Percentiles rank a stretch among this genome's conserved stretches.
Evolutionary conservation across 176 grass and related monocot genomes (phyloP).

Genomic region (Triticum turgidum): DNA sequence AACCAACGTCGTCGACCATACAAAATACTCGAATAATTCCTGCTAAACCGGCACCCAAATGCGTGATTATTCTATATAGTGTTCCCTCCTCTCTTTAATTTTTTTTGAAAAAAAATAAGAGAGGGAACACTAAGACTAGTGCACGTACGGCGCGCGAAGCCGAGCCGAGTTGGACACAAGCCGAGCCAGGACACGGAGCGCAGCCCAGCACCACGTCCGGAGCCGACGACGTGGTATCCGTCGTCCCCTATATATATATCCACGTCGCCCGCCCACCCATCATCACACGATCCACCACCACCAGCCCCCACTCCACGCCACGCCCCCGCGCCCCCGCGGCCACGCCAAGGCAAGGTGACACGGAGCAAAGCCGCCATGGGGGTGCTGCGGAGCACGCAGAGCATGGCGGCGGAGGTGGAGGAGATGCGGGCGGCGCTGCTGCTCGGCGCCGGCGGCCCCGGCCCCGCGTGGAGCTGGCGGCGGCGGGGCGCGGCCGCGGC

Average conservation of each 20-base stretch:
- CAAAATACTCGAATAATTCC: too few species aligned
- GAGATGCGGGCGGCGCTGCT: conserved; percentile 73
- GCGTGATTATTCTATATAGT: too few species aligned
- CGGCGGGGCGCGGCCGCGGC: conserved; percentile 24
- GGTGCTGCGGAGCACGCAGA: conserved; percentile 82
- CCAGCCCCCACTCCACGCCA: conserved; percentile 4
- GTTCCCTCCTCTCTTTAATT: too few species aligned
- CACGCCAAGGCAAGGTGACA: background rate
- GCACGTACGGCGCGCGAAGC: too few species aligned
- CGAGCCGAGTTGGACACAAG: too few species aligned
- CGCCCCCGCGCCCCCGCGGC: background rate
- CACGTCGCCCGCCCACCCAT: conserved; percentile 13
- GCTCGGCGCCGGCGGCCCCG: background rate
- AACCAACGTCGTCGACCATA: too few species aligned
- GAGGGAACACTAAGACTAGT: too few species aligned
- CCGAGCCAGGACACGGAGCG: too few species aligned
- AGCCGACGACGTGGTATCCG: background rate
- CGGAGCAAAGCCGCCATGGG: conserved; percentile 45
- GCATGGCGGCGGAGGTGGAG: conserved; percentile 90
- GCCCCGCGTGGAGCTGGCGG: conserved; percentile 31
- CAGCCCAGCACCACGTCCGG: background rate
- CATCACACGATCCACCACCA: background rate
- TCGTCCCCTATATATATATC: background rate
- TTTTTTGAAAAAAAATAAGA: too few species aligned
- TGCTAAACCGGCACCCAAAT: too few species aligned